These are phyloP conservation scores for Funneliformis caledonium DNA, from an alignment of 371 early-diverging fungal species.

Conservation along the genomic window DNA sequence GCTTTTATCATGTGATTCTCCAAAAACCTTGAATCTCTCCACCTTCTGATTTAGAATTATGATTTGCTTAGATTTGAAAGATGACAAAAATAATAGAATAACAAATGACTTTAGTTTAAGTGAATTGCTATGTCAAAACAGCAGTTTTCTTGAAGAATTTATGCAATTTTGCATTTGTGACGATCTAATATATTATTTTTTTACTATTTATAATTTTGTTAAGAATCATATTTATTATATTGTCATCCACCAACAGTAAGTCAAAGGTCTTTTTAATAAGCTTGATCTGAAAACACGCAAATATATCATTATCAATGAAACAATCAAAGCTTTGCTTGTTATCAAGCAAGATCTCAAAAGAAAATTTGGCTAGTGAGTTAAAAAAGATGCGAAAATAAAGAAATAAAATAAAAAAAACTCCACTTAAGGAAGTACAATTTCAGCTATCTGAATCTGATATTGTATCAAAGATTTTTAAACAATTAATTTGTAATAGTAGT, in stretches of 20 bases:
- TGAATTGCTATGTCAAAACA: too few species aligned
- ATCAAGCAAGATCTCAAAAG: neutral
- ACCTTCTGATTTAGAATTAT: too few species aligned
- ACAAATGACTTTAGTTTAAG: too few species aligned
- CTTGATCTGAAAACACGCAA: neutral
- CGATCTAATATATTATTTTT: too few species aligned
- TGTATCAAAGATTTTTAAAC: too few species aligned
- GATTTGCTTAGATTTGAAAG: neutral
- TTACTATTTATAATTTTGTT: too few species aligned
- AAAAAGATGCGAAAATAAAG: neutral
- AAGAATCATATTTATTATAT: too few species aligned
- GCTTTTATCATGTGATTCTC: neutral
- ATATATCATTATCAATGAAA: neutral
- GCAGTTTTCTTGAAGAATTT: too few species aligned
- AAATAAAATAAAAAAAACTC: neutral
- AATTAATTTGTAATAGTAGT: too few species aligned
- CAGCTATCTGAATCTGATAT: neutral
- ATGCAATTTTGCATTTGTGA: too few species aligned
- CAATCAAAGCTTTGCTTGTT: neutral
- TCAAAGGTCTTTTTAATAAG: neutral
- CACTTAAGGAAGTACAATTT: neutral
- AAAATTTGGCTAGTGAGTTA: too few species aligned
- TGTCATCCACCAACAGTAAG: neutral
- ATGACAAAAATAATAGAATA: too few species aligned
- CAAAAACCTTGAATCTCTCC: neutral